Conservation (phyloP, 225 moss, liverwort and hornwort genomes). For the Marchantia paleacea region DNA sequence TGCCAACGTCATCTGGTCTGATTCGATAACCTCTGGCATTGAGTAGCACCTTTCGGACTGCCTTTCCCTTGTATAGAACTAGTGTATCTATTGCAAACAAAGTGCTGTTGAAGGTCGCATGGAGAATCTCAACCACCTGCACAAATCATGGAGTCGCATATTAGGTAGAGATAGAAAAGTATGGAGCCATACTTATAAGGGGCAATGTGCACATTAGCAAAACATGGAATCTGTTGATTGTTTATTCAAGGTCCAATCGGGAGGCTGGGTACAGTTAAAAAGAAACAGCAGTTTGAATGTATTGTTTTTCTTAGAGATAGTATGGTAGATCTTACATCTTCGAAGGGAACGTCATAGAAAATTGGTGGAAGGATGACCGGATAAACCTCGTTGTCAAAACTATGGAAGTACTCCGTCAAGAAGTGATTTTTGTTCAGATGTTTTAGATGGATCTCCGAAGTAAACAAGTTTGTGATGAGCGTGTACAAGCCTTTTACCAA, state of each 20-base stretch:
- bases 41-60: conserved; percentile 62
- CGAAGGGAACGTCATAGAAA: conserved; percentile 55
- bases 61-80: conserved; percentile 33
- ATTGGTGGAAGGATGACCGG: conserved; percentile 69
- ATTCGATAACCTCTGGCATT: conserved; percentile 70
- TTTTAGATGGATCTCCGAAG: conserved; percentile 78
- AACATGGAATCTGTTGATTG: background rate
- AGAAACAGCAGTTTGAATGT: background rate
- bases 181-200: background rate
- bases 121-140: conserved; percentile 63
- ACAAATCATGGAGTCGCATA: background rate
- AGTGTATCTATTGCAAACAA: conserved; percentile 75
- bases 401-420: conserved; percentile 73
- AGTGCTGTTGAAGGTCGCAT: conserved; percentile 49
- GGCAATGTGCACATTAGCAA: background rate
- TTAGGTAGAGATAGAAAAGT: background rate
- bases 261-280: background rate
- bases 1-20: conserved; percentile 62
- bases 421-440: conserved; percentile 44
- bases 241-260: background rate
- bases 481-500: conserved; percentile 76
- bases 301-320: conserved; percentile 9
- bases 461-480: conserved; percentile 87
- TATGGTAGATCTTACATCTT: conserved; percentile 51
- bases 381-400: conserved; percentile 88